phyloP scores from a whole-genome alignment of 176 grass and related monocot genomes.

The Bromus sterilis region DNA sequence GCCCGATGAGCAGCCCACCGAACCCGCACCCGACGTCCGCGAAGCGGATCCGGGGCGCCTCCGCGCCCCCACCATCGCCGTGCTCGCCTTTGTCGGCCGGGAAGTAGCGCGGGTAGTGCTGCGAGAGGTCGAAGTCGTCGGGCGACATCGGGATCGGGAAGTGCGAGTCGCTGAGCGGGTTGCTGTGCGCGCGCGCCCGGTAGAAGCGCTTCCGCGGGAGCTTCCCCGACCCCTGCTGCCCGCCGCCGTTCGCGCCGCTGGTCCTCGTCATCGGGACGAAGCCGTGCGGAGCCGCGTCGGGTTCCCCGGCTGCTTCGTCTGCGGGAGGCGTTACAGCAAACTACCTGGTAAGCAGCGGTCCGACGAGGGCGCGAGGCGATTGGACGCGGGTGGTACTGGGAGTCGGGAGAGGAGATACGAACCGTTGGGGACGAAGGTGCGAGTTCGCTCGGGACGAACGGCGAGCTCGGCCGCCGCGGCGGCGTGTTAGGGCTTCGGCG shows the following conservation, averaged over 20 bases:
- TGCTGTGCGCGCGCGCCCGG: constrained; percentile 75
- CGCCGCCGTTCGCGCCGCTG: neutral
- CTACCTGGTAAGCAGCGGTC: neutral
- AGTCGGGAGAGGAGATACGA: neutral
- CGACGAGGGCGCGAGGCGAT: neutral
- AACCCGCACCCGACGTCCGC: constrained; percentile 80
- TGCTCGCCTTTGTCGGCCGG: neutral
- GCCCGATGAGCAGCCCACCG: constrained; percentile 59
- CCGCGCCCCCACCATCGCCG: neutral
- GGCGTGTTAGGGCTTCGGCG: too few species aligned
- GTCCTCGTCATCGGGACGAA: constrained; percentile 20
- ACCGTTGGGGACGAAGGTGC: neutral
- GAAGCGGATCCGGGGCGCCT: constrained; percentile 38
- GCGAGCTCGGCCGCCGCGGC: too few species aligned
- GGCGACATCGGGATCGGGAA: constrained; percentile 75
- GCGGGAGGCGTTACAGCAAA: neutral
- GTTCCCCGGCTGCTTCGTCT: neutral
- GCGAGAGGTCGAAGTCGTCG: constrained; percentile 53
- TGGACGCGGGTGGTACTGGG: neutral
- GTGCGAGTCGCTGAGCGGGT: constrained; percentile 94
- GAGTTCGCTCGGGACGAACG: too few species aligned
- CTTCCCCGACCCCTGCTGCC: constrained; percentile 21
- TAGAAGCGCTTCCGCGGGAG: constrained; percentile 87
- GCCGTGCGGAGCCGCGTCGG: neutral
- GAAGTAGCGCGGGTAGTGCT: constrained; percentile 69